phyloP scores from a whole-genome alignment of 2,329 filamentous ascomycete species.

The Chrysoporthe deuterocubensis region DNA sequence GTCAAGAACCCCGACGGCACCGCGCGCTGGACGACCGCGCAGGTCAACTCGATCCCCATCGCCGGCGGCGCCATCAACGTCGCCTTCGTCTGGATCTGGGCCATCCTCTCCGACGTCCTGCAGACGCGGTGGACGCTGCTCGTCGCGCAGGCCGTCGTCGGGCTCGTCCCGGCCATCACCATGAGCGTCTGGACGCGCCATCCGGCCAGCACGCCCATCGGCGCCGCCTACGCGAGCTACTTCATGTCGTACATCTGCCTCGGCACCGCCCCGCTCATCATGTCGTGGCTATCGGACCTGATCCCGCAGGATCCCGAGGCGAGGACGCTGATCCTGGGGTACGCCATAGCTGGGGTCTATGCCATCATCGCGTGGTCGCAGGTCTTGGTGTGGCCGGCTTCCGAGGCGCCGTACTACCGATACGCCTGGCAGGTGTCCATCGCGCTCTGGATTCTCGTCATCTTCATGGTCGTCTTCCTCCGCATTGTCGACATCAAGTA shows the following conservation, averaged over 20 bases:
- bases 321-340: constrained; percentile 52
- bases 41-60: constrained; percentile 55
- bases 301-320: constrained; percentile 52
- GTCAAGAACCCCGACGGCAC: constrained; percentile 46
- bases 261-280: constrained; percentile 56
- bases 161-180: constrained; percentile 51
- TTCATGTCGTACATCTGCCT: constrained; percentile 53
- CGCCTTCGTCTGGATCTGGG: constrained; percentile 58
- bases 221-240: constrained; percentile 54
- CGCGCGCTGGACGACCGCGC: constrained; percentile 45
- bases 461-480: constrained; percentile 48
- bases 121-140: constrained; percentile 56
- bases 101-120: constrained; percentile 53
- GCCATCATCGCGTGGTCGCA: constrained; percentile 56
- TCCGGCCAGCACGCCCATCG: constrained; percentile 46
- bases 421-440: constrained; percentile 54
- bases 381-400: constrained; percentile 56
- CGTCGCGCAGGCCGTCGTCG: constrained; percentile 51
- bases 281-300: constrained; percentile 56
- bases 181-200: constrained; percentile 58
- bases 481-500: constrained; percentile 49
- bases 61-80: constrained; percentile 53
- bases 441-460: constrained; percentile 48
- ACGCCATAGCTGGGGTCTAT: constrained; percentile 54
- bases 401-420: constrained; percentile 52